These are phyloP conservation scores for Alternaria conjuncta DNA, from an alignment of 2,329 filamentous ascomycete species.

Conservation along the genomic window DNA sequence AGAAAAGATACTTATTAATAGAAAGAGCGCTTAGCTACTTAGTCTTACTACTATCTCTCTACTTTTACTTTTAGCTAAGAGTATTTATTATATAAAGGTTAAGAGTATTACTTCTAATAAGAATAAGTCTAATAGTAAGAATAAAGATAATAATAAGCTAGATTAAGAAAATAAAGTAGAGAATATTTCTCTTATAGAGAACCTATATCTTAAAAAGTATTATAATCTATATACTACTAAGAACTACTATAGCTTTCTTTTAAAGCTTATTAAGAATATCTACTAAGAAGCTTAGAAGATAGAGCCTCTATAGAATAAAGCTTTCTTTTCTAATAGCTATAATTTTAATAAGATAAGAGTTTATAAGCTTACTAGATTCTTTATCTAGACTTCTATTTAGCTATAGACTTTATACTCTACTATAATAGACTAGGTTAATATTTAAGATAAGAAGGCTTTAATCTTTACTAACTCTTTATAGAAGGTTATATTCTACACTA, in stretches of 20 bases:
- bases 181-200: neutral
- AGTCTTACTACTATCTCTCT: neutral
- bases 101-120: neutral
- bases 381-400: neutral
- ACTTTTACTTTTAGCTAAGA: neutral
- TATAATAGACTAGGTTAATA: neutral
- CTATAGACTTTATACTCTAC: neutral
- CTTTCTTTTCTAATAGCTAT: neutral
- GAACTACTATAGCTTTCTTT: neutral
- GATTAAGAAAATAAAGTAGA: neutral
- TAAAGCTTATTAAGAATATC: neutral
- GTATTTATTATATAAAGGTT: neutral
- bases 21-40: neutral
- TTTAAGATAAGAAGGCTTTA: neutral
- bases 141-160: neutral
- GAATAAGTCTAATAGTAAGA: neutral
- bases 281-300: neutral
- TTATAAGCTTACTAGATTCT: neutral
- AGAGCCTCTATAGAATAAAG: neutral
- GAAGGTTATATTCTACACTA: neutral
- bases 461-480: neutral
- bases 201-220: neutral
- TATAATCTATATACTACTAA: neutral
- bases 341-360: neutral
- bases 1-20: neutral